These are phyloP conservation scores for Amauroascus verrucosus DNA, from an alignment of 2,329 filamentous ascomycete genomes.

Conservation along the genomic window DNA sequence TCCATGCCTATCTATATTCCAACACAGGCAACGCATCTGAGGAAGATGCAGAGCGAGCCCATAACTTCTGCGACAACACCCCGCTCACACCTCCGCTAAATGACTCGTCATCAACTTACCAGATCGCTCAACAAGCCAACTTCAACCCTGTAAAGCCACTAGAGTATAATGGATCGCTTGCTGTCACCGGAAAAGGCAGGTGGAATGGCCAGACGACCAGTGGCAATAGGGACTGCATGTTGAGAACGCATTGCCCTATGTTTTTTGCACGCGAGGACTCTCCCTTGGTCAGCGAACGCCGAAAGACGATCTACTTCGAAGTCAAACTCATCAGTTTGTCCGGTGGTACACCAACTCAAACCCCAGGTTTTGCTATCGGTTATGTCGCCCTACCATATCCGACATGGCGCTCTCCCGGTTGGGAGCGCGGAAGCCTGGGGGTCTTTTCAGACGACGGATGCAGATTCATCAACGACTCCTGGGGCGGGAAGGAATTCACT, in stretches of 20 bases:
- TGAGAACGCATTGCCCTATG: slow-evolving; percentile 47
- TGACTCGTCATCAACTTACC: slow-evolving; percentile 35
- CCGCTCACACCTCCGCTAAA: slow-evolving; percentile 43
- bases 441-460: slow-evolving; percentile 55
- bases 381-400: slow-evolving; percentile 54
- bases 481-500: slow-evolving; percentile 50
- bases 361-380: slow-evolving; percentile 49
- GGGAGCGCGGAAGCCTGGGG: slow-evolving; percentile 51
- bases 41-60: slow-evolving; percentile 47
- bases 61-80: slow-evolving; percentile 44
- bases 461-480: slow-evolving; percentile 53
- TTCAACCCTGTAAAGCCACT: slow-evolving; percentile 37
- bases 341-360: slow-evolving; percentile 27
- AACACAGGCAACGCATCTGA: slow-evolving; percentile 48
- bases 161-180: slow-evolving; percentile 35
- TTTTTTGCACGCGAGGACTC: slow-evolving; percentile 46
- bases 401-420: slow-evolving; percentile 51
- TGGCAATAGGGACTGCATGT: slow-evolving; percentile 40
- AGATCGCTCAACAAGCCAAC: slow-evolving; percentile 35
- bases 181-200: slow-evolving; percentile 26
- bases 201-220: slow-evolving; percentile 39
- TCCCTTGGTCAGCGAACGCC: slow-evolving; percentile 36
- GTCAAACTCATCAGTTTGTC: slow-evolving; percentile 41
- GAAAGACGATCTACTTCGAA: slow-evolving; percentile 52
- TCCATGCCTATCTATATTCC: slow-evolving; percentile 43